Percentiles rank a stretch among this genome's conserved stretches.
These are phyloP conservation scores for Zygoascus hellenicus DNA, from an alignment of 1,139 yeast species.

Conservation along the genomic window DNA sequence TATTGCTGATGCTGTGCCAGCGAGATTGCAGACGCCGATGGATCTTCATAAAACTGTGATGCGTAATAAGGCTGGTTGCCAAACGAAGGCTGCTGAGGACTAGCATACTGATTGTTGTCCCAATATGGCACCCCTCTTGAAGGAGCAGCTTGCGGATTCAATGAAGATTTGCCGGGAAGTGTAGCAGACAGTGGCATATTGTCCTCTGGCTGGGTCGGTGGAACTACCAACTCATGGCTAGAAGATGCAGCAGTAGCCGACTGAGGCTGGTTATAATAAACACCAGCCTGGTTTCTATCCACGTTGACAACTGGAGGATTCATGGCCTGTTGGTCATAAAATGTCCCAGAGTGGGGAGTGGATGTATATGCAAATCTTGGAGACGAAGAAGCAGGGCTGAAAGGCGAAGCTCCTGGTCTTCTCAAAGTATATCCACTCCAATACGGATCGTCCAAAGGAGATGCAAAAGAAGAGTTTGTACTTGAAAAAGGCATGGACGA, in stretches of 20 bases:
- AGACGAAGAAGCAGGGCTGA: conserved; percentile 1
- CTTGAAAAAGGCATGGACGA: not conserved
- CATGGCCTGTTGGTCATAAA: not conserved
- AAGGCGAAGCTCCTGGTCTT: not conserved
- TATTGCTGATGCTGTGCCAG: conserved; percentile 16
- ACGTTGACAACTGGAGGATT: not conserved
- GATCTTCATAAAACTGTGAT: conserved; percentile 16
- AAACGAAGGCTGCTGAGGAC: not conserved
- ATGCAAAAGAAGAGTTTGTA: conserved; percentile 7
- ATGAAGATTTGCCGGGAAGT: not conserved
- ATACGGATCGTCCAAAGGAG: conserved; percentile 4
- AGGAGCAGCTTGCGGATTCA: not conserved
- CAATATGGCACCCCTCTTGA: conserved; percentile 1
- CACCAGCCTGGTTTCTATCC: not conserved
- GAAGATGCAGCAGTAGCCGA: conserved; percentile 3
- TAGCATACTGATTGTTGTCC: not conserved
- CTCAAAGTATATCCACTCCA: conserved; percentile 1
- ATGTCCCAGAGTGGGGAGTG: conserved; percentile 1
- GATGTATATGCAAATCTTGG: conserved; percentile 1
- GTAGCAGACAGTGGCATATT: conserved; percentile 1
- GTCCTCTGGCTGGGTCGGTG: not conserved
- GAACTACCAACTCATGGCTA: not conserved
- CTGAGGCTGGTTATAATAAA: not conserved
- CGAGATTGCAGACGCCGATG: conserved; percentile 11
- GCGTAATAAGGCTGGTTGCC: conserved; percentile 3